Evolutionary conservation across 768 basidiomycete genomes (phyloP), one percentile per base, ranked within the genome.

Genomic region (Termitomyces sp.): DNA sequence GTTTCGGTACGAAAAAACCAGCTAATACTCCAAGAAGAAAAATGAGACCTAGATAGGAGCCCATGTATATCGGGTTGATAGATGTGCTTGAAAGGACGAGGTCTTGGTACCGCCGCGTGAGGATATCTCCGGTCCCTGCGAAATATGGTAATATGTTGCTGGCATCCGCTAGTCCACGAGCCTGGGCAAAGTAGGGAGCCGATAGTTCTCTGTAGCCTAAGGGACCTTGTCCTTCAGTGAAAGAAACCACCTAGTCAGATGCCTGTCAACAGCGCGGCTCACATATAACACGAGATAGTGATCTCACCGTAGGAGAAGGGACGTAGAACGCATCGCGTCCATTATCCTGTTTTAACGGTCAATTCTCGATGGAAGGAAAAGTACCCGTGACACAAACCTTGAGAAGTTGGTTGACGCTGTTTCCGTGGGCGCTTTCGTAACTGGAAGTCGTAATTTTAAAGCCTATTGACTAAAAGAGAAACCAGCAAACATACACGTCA

Each of bases 141-240:
- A 81, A 72, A 63, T 78, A 79, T 1, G 77, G 75, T 2, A 79
- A 27, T 27, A 27, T 65, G 57, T 76, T 75, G 46, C 66, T 68
- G 0, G 78, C 75, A 54, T 77, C 78, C 2, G 75, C 71, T 27
- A 27, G 27, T 27, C 27, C 27, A 4, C 27, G 73, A 24, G 72
- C 68, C 50, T 69, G 65, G 2, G 27, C 27, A 51, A 76, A 76
- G 20, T 60, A 61, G 0, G 61, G 57, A 27, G 69, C 58, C 3
- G 73, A 75, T 8, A 80, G 66, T 33, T 72, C 67, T 0, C 74
- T 76, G 58, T 79, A 80, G 12, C 75, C 75, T 30, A 58, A 47
- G 5, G 76, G 69, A 2, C 75, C 77, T 27, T 69, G 47, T 11
- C 75, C 74, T 30, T 65, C 67, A 15, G 77, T 74, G 54, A 70